Evolutionary conservation across 2,329 filamentous ascomycete species (phyloP), one percentile per base, ranked within the genome.

Genomic region (Colletotrichum noveboracense): DNA sequence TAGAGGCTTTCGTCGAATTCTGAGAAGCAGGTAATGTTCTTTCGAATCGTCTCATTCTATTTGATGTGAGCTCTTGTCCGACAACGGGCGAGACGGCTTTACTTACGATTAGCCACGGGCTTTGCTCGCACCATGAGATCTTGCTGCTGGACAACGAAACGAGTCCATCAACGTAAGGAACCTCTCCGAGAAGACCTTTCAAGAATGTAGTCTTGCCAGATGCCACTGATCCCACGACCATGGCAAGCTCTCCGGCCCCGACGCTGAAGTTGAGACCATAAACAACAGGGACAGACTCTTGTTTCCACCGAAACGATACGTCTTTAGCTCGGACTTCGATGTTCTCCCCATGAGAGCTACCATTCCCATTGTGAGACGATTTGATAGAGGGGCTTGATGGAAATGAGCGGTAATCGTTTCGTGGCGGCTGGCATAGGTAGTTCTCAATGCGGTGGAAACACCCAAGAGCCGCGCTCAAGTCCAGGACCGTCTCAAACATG

Each of bases 131-230:
- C 79, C 80, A 85, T 2, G 81, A 80, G 12, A 82, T 66, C 2
- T 65, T 62, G 6, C 71, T 38, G 4, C 74, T 67, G 1, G 72
- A 18, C 4, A 83, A 13, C 1, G 34, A 64, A 1, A 83, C 65
- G 2, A 26, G 65, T 0, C 83, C 84, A 2, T 68, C 70, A 3
- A 67, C 69, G 5, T 76, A 48, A 3, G 80, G 76, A 0, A 82
- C 76, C 61, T 85, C 84, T 14, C 84, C 83, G 1, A 86, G 79
- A 0, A 89, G 78, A 0, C 83, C 83, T 67, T 85, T 86, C 76
- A 86, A 83, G 1, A 89, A 76, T 0, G 87, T 86, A 0, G 84
- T 87, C 76, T 89, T 89, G 0, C 87, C 87, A 1, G 84, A 85
- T 1, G 84, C 88, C 6, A 88, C 80, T 1, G 87, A 86, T 0